A percentile compares a stretch with the other conserved stretches of the same genome.
Evolutionary conservation across 176 grass and related monocot species (phyloP).

Genomic region (Secale cereale): DNA sequence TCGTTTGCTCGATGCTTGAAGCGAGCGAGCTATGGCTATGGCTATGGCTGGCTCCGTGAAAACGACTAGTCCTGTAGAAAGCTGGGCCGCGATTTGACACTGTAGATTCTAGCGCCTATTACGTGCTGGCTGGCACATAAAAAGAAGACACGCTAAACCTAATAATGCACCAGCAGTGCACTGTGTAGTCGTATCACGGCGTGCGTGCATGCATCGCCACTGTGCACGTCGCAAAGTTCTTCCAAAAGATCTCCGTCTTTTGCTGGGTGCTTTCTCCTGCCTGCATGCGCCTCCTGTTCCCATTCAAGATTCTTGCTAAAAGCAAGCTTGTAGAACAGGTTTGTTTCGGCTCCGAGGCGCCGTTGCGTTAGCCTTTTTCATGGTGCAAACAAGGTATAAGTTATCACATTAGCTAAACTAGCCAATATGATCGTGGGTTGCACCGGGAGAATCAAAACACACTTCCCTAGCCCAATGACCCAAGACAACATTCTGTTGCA

Average conservation of each 20-base stretch:
- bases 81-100: slow-evolving; percentile 45
- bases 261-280: not conserved
- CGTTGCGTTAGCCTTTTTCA: too few species aligned
- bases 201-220: not conserved
- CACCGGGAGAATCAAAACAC: too few species aligned
- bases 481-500: too few species aligned
- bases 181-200: slow-evolving; percentile 35
- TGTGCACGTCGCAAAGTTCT: slow-evolving; percentile 1
- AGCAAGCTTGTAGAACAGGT: too few species aligned
- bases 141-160: slow-evolving; percentile 37
- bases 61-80: slow-evolving; percentile 56
- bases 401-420: too few species aligned
- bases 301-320: not conserved
- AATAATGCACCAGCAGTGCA: slow-evolving; percentile 25
- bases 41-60: slow-evolving; percentile 18
- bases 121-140: slow-evolving; percentile 44
- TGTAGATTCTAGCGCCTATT: slow-evolving; percentile 53
- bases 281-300: not conserved
- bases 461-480: too few species aligned
- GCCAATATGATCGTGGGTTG: too few species aligned
- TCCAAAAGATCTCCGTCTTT: not conserved
- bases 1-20: not conserved
- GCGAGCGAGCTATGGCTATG: slow-evolving; percentile 17
- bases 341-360: too few species aligned
- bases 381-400: too few species aligned